Evolutionary conservation across 352 stramenopile species (phyloP).

Genomic region (Phytophthora cajani): DNA sequence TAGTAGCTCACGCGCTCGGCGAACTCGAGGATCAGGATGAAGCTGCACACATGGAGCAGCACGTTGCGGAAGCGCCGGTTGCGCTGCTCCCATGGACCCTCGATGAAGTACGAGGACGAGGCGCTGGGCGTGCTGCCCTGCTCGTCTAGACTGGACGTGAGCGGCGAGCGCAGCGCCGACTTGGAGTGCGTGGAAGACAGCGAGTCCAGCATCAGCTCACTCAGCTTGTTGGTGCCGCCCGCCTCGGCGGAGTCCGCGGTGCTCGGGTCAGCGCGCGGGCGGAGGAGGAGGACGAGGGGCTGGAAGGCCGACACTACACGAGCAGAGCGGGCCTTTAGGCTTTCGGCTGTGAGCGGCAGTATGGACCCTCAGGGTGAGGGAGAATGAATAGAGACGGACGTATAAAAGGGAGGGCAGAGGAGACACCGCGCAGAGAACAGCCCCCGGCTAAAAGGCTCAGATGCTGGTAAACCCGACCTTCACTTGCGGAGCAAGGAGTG

Average conservation of each 20-base stretch:
- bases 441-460: not conserved
- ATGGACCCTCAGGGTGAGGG: constrained; percentile 12
- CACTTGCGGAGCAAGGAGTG: not conserved
- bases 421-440: constrained; percentile 10
- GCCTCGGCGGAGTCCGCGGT: not conserved
- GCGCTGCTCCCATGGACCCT: constrained; percentile 80
- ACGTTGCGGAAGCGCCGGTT: constrained; percentile 85
- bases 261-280: too few species aligned
- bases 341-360: not conserved
- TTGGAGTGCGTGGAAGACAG: constrained; percentile 68
- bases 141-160: constrained; percentile 48
- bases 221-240: not conserved
- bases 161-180: constrained; percentile 47
- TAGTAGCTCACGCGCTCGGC: constrained; percentile 88
- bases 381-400: constrained; percentile 25
- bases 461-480: constrained; percentile 1
- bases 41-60: constrained; percentile 83
- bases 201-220: constrained; percentile 34
- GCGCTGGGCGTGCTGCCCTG: constrained; percentile 50
- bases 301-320: not conserved
- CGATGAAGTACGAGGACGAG: constrained; percentile 78
- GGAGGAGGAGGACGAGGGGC: not conserved
- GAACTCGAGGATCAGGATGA: constrained; percentile 90
- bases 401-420: constrained; percentile 12
- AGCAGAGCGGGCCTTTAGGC: too few species aligned